A percentile compares a stretch with the other conserved stretches of the same genome.
phyloP scores from a whole-genome alignment of 495 filamentous ascomycete genomes.

The Aspergillus coremiiformis region DNA sequence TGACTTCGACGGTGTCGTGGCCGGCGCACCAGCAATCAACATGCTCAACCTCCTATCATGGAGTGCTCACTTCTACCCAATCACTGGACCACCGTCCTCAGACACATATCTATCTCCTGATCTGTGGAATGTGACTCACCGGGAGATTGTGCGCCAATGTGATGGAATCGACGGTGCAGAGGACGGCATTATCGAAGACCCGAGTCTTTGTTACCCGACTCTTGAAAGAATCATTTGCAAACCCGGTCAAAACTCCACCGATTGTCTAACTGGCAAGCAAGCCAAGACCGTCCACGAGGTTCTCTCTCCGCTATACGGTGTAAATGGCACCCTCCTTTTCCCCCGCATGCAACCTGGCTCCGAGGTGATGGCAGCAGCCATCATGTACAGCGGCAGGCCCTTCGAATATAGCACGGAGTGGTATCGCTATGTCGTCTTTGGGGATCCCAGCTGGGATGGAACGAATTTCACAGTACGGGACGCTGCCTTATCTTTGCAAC shows the following conservation, averaged over 20 bases:
- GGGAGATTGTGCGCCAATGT: constrained; percentile 58
- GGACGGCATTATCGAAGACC: constrained; percentile 59
- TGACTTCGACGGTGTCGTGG: constrained; percentile 61
- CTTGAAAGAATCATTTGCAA: constrained; percentile 48
- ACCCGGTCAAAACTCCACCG: constrained; percentile 17
- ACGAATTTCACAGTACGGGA: constrained; percentile 33
- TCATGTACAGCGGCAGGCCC: constrained; percentile 34
- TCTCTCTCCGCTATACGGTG: constrained; percentile 46
- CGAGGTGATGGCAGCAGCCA: constrained; percentile 22
- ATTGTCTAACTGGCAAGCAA: constrained; percentile 52
- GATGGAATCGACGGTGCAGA: constrained; percentile 54
- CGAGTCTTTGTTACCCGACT: constrained; percentile 50
- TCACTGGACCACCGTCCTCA: constrained; percentile 39
- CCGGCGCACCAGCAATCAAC: constrained; percentile 47
- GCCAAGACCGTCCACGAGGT: constrained; percentile 46
- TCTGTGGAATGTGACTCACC: constrained; percentile 45
- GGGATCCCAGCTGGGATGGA: constrained; percentile 42
- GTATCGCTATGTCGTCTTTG: constrained; percentile 50
- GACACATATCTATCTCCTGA: constrained; percentile 44
- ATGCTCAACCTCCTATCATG: constrained; percentile 47
- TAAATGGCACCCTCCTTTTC: constrained; percentile 48
- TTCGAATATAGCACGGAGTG: constrained; percentile 38
- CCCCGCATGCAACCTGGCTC: constrained; percentile 45
- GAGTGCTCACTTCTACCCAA: constrained; percentile 46
- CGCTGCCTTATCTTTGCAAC: constrained; percentile 26